Evolutionary conservation across 108 stramenopile genomes (phyloP).

Genomic region (Skeletonema potamos): DNA sequence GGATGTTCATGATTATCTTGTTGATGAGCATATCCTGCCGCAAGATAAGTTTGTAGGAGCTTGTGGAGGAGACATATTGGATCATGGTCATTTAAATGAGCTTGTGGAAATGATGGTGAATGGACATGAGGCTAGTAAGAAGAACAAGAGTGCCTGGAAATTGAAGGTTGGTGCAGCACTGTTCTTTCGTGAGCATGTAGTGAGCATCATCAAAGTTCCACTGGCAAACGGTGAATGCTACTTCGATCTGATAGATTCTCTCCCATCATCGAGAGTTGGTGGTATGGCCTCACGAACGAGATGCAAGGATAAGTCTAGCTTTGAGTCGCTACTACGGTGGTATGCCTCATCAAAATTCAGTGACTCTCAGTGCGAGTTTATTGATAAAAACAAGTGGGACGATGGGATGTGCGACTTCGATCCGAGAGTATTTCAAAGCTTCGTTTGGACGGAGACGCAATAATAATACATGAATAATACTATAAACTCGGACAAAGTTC

Average conservation of each 20-base stretch:
- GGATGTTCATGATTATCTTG: slow-evolving; percentile 90
- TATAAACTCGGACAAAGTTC: no score
- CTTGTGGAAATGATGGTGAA: slow-evolving; percentile 51
- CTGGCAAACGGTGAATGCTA: slow-evolving; percentile 45
- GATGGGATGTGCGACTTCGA: slow-evolving; percentile 89
- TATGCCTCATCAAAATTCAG: slow-evolving; percentile 79
- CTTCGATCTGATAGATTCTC: slow-evolving; percentile 84
- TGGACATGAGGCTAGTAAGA: slow-evolving; percentile 24
- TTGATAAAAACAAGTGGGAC: slow-evolving; percentile 84
- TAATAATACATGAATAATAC: no score
- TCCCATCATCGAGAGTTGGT: slow-evolving; percentile 54
- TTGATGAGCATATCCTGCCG: slow-evolving; percentile 74
- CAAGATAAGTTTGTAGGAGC: slow-evolving; percentile 87
- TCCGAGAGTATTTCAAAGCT: slow-evolving; percentile 90
- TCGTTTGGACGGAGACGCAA: slow-evolving; percentile 71
- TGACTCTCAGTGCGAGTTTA: slow-evolving; percentile 68
- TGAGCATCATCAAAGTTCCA: slow-evolving; percentile 83
- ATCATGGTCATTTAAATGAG: slow-evolving; percentile 56
- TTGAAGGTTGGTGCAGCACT: slow-evolving; percentile 72
- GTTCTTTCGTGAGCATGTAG: slow-evolving; percentile 90
- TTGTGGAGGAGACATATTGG: slow-evolving; percentile 79
- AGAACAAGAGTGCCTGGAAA: slow-evolving; percentile 47
- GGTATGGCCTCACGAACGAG: slow-evolving; percentile 69
- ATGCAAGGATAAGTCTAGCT: slow-evolving; percentile 62
- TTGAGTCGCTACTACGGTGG: slow-evolving; percentile 63